A percentile compares a stretch with the other conserved stretches of the same genome.
phyloP scores from a whole-genome alignment of 140 eudicot species.

The Flaveria floridana region DNA sequence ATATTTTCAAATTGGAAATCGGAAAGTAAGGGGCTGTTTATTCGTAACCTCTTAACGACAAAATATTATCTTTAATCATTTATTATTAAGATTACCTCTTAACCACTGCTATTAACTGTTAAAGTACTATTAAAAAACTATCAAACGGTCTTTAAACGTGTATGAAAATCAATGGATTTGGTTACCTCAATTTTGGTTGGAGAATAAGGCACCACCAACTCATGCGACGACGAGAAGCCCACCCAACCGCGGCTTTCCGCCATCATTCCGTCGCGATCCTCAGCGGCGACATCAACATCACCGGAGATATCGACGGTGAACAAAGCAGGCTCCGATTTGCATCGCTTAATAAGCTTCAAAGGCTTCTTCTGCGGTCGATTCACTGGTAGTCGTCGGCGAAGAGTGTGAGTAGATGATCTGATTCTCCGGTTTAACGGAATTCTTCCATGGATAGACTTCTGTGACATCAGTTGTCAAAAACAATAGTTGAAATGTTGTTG shows the following conservation, averaged over 20 bases:
- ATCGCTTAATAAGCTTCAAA: slow-evolving; percentile 32
- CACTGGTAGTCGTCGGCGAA: slow-evolving; percentile 26
- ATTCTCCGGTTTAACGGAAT: slow-evolving; percentile 50
- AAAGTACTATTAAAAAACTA: no score
- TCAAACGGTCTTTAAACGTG: no score
- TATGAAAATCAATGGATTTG: background rate
- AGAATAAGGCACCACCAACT: slow-evolving; percentile 33
- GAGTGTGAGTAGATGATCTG: slow-evolving; percentile 28
- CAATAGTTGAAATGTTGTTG: background rate
- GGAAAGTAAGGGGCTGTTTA: no score
- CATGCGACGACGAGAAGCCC: slow-evolving; percentile 44
- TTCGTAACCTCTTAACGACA: no score
- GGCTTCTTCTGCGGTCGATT: slow-evolving; percentile 34
- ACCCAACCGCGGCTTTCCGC: slow-evolving; percentile 40
- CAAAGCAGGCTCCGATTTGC: slow-evolving; percentile 65
- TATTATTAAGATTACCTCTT: no score
- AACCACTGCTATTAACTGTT: no score
- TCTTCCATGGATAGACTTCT: slow-evolving; percentile 34
- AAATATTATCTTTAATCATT: no score
- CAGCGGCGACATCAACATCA: slow-evolving; percentile 25
- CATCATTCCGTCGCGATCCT: slow-evolving; percentile 30
- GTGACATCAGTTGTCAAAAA: slow-evolving; percentile 44
- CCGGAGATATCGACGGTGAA: background rate
- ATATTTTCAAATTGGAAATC: no score
- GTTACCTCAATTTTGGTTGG: slow-evolving; percentile 47